A percentile compares a stretch with the other conserved stretches of the same genome.
These are phyloP conservation scores for Myxozyma mucilagina DNA, from an alignment of 805 yeast genomes.

Conservation along the genomic window DNA sequence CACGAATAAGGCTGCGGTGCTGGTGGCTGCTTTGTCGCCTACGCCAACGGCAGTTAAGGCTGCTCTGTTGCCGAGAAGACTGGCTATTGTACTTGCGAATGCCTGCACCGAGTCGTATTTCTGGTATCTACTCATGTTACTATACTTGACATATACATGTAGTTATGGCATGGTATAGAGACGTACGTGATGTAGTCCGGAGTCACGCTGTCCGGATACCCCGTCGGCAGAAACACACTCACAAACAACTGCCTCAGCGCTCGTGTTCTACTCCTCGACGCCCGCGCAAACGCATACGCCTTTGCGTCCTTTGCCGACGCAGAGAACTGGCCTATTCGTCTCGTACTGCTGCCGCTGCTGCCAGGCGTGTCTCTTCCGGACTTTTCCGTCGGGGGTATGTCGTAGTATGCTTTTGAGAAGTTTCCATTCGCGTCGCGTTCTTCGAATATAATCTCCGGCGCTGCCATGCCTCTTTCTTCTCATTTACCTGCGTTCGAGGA, in stretches of 20 bases:
- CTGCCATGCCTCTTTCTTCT: neutral
- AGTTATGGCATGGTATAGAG: neutral
- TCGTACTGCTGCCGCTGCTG: neutral
- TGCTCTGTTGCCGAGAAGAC: conserved; percentile 41
- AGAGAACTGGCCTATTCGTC: neutral
- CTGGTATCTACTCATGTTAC: conserved; percentile 35
- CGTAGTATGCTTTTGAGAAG: conserved; percentile 19
- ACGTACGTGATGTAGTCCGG: conserved; percentile 38
- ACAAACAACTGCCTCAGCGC: conserved; percentile 34
- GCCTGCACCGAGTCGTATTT: conserved; percentile 44
- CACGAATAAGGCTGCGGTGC: conserved; percentile 43
- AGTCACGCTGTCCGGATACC: conserved; percentile 41
- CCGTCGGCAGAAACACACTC: conserved; percentile 42
- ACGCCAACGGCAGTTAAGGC: conserved; percentile 43
- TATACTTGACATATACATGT: neutral
- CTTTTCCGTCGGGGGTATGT: neutral
- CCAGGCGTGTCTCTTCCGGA: neutral
- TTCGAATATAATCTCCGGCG: conserved; percentile 2
- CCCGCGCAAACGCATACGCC: neutral
- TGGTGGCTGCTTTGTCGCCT: conserved; percentile 41
- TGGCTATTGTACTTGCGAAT: conserved; percentile 40
- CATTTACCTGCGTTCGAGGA: too few species aligned
- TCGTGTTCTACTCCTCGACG: neutral
- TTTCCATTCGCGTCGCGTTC: conserved; percentile 30
- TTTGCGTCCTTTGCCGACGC: conserved; percentile 9